Conservation (phyloP, 2,329 filamentous ascomycete genomes). For the Colletotrichum magnum region DNA sequence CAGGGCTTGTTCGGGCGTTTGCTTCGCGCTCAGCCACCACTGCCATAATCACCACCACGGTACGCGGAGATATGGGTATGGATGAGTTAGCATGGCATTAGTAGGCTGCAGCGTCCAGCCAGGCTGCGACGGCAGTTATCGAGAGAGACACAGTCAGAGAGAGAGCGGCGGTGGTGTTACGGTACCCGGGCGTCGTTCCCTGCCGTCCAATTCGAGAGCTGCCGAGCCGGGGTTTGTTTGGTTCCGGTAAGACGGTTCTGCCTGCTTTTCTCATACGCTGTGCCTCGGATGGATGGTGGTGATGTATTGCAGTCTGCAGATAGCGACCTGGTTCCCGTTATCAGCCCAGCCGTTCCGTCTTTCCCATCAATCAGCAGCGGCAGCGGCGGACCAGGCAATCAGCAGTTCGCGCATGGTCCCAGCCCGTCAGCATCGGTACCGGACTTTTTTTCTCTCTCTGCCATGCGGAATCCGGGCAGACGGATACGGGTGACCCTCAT, state of each 20-base stretch:
- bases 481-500: not conserved
- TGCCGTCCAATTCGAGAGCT: not conserved
- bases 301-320: no score
- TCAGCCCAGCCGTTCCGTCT: no score
- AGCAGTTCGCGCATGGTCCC: not conserved
- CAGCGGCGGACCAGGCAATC: not conserved
- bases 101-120: no score
- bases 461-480: conserved; percentile 9
- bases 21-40: conserved; percentile 18
- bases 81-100: no score
- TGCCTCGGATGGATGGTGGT: no score
- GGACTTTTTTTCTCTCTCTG: conserved; percentile 6
- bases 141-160: not conserved
- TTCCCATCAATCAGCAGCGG: not conserved
- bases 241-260: not conserved
- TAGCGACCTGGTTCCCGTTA: no score
- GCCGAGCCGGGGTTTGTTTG: conserved; percentile 7
- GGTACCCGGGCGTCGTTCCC: conserved; percentile 5
- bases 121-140: no score
- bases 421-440: conserved; percentile 13
- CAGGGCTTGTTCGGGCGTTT: conserved; percentile 15
- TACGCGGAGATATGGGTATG: not conserved
- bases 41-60: conserved; percentile 5
- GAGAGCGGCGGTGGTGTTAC: conserved; percentile 13
- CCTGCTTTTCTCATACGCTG: no score